Evolutionary conservation across 495 filamentous ascomycete species (phyloP).

Genomic region (Cercophora newfieldiana): DNA sequence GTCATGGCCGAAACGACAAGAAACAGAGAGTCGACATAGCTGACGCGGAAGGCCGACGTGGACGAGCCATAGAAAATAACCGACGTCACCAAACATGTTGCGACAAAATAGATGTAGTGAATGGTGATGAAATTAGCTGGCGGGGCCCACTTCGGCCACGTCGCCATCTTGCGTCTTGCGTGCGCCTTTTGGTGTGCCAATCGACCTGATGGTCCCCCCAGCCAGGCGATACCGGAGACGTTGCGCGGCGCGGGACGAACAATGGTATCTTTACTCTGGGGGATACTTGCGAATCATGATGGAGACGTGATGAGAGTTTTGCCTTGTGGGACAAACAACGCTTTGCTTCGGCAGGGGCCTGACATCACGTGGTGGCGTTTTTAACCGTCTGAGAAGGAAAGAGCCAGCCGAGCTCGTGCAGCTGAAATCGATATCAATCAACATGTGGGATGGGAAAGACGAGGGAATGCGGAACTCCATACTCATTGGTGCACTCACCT

Average conservation of each 20-base stretch:
- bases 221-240: neutral
- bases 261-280: neutral
- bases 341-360: too few species aligned
- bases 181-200: neutral
- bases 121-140: constrained; percentile 70
- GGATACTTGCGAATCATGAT: neutral
- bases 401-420: too few species aligned
- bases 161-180: neutral
- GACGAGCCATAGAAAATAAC: constrained; percentile 74
- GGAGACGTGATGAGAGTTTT: neutral
- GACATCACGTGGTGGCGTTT: too few species aligned
- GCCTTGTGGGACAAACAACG: too few species aligned
- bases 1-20: constrained; percentile 79
- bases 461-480: too few species aligned
- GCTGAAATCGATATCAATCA: too few species aligned
- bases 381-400: too few species aligned
- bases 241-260: neutral
- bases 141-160: neutral
- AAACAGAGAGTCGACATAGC: constrained; percentile 76
- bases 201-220: neutral
- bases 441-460: too few species aligned
- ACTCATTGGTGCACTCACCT: too few species aligned
- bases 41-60: constrained; percentile 57
- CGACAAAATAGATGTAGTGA: constrained; percentile 72
- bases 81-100: constrained; percentile 61